phyloP scores from a whole-genome alignment of 441 rosid species.

The Croton setiger region DNA sequence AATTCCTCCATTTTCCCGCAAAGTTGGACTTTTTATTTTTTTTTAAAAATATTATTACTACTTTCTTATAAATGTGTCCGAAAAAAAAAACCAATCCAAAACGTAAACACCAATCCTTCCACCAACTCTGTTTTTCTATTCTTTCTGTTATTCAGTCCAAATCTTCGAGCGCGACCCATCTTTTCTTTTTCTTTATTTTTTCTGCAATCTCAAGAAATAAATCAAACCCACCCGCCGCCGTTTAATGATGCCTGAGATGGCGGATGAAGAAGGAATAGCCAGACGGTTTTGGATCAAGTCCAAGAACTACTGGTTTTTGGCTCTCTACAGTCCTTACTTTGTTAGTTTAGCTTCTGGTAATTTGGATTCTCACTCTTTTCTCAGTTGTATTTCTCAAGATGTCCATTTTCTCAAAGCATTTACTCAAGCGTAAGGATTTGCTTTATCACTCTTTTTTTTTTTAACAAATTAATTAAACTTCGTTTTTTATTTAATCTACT shows the following conservation, averaged over 20 bases:
- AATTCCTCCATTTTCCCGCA: slow-evolving; percentile 9
- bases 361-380: slow-evolving; percentile 25
- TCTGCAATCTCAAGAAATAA: background rate
- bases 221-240: background rate
- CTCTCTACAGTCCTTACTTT: slow-evolving; percentile 41
- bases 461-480: too few relatives aligned
- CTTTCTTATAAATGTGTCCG: too few relatives aligned
- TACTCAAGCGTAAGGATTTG: slow-evolving; percentile 33
- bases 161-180: slow-evolving; percentile 7
- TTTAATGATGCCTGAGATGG: slow-evolving; percentile 4
- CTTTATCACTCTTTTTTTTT: too few relatives aligned
- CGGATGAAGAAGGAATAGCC: slow-evolving; percentile 35
- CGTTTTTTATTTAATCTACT: too few relatives aligned
- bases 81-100: too few relatives aligned
- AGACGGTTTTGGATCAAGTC: slow-evolving; percentile 38
- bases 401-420: slow-evolving; percentile 36
- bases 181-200: background rate
- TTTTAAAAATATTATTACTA: too few relatives aligned
- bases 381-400: slow-evolving; percentile 32
- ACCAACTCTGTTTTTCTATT: background rate
- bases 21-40: background rate
- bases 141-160: background rate
- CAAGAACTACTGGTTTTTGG: slow-evolving; percentile 26
- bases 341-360: slow-evolving; percentile 38
- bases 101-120: background rate